Base-by-base conservation (phyloP, 164 flowering plant genomes). In the Cinnamomum chago region DNA sequence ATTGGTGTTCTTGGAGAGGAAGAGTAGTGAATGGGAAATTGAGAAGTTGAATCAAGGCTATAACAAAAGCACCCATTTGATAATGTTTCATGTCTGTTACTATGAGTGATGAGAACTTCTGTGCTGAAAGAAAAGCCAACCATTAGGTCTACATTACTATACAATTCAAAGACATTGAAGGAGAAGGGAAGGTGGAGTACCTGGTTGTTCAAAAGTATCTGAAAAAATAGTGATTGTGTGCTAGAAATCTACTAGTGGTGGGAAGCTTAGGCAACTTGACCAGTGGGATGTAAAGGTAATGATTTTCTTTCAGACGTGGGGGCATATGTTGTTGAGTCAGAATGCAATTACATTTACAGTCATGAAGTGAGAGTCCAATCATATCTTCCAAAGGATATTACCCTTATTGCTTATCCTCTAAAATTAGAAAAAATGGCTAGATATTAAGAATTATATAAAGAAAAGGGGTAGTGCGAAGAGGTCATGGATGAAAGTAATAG, bases 281-380 rank as follows among this genome's bases (percentile, higher is more conserved):
- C 23, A 75, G 78, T 75, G 81, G 81, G 73, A 72, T 68, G n/a
- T 60, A 75, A 68, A 72, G 78, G 14, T 72, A 50, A 27, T 17
- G 71, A 12, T 71, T 25, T 51, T 40, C 40, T 67, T 72, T 72
- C 50, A 71, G 64, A 28, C 60, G 67, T 58, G 70, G 25, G 22
- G 58, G 66, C 66, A 20, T 40, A 70, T 51, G 20, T 52, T 15
- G 25, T 25, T 35, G 58, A 35, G n/a, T 25, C 66, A 20, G 62
- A 67, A 52, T 67, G 67, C 77, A 71, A 58, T 50, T 70, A 60
- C 77, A 70, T 3, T 0, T 30, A 30, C 35, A 30, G 67, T 51
- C 71, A 50, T 47, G 69, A 58, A 75, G 27, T 51, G 69, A 22
- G 70, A n/a, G 23, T 55, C 62, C 68, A 74, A n/a, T 62, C 62